phyloP scores from a whole-genome alignment of 2,329 filamentous ascomycete genomes.

The Esteya vermicola region DNA sequence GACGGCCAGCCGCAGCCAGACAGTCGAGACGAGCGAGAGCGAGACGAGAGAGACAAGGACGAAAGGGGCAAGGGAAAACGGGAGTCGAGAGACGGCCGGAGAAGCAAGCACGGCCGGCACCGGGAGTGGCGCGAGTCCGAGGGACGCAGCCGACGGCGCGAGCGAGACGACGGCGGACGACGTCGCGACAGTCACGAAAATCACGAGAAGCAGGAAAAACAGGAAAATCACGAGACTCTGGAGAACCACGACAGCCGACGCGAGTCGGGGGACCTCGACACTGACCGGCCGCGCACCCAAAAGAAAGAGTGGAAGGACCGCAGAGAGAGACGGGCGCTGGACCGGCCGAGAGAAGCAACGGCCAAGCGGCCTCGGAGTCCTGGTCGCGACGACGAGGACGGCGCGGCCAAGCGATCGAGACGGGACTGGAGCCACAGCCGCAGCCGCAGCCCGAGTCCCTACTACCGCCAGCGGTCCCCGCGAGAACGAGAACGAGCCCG shows the following conservation, averaged over 20 bases:
- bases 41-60: slow-evolving; percentile 4
- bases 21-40: slow-evolving; percentile 12
- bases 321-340: not conserved
- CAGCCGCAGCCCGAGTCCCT: not conserved
- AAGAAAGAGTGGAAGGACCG: no score
- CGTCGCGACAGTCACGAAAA: slow-evolving; percentile 13
- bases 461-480: not conserved
- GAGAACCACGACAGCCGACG: not conserved
- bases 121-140: slow-evolving; percentile 16
- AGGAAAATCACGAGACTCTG: not conserved
- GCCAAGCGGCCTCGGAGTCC: slow-evolving; percentile 17
- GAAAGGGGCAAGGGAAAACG: slow-evolving; percentile 6
- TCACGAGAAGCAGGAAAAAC: not conserved
- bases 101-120: slow-evolving; percentile 7
- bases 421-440: slow-evolving; percentile 3
- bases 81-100: not conserved
- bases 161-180: slow-evolving; percentile 12
- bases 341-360: not conserved
- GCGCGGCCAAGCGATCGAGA: slow-evolving; percentile 6
- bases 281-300: not conserved
- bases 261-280: not conserved
- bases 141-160: slow-evolving; percentile 13
- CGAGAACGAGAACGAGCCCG: not conserved
- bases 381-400: not conserved
- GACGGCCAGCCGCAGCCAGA: no score